Evolutionary conservation across 495 filamentous ascomycete species (phyloP).

Genomic region (Elaphomyces granulatus): DNA sequence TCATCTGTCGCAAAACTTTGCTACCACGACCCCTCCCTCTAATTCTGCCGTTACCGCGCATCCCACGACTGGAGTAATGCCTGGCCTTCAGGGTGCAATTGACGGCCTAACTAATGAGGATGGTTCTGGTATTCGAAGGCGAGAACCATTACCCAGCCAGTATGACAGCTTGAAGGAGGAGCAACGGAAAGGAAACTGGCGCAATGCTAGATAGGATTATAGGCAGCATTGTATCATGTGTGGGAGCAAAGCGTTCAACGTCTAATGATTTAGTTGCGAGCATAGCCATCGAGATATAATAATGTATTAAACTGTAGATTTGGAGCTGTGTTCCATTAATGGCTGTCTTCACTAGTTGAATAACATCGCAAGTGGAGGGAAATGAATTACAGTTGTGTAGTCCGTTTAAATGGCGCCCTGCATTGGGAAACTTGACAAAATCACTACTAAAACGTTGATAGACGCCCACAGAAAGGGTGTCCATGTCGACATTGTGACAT

Average conservation of each 20-base stretch:
- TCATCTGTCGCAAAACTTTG: conserved; percentile 26
- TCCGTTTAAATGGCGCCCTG: conserved; percentile 85
- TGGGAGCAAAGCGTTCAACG: no score
- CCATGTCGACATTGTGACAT: conserved; percentile 94
- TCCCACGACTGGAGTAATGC: conserved; percentile 26
- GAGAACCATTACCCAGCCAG: conserved; percentile 44
- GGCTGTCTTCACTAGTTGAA: no score
- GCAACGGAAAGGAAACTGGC: conserved; percentile 52
- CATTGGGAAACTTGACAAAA: conserved; percentile 87
- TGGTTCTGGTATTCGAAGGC: background rate
- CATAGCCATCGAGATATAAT: no score
- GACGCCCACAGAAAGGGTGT: conserved; percentile 89
- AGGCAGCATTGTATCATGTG: no score
- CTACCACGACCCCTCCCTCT: conserved; percentile 14
- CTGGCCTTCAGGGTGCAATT: conserved; percentile 27
- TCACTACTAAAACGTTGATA: conserved; percentile 77
- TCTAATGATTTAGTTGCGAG: no score
- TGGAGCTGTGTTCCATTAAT: no score
- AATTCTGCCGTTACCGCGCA: background rate
- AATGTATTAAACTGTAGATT: no score
- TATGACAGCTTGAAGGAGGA: conserved; percentile 67
- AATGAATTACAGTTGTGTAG: no score
- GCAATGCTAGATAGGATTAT: conserved; percentile 31
- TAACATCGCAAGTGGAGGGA: no score
- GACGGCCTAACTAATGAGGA: background rate